phyloP scores from a whole-genome alignment of 805 yeast species.

The Candida ipomoeae region DNA sequence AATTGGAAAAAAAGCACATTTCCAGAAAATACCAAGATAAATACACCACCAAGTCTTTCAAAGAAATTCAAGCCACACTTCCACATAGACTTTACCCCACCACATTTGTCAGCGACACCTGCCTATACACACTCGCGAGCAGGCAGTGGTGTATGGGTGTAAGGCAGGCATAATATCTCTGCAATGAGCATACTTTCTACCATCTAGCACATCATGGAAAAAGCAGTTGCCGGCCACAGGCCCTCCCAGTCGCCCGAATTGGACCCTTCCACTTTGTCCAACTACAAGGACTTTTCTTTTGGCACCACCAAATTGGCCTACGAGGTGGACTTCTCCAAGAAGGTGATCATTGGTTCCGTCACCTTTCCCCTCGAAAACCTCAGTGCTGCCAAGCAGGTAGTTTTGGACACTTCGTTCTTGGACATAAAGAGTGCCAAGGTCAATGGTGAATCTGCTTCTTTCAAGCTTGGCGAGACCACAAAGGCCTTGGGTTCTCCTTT shows the following conservation, averaged over 20 bases:
- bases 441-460: conserved; percentile 33
- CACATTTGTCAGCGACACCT: neutral
- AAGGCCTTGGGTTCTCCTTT: conserved; percentile 63
- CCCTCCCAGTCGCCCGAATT: conserved; percentile 16
- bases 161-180: neutral
- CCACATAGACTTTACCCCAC: neutral
- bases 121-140: neutral
- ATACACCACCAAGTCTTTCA: too few relatives aligned
- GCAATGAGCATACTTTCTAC: neutral
- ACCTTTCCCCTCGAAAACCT: conserved; percentile 38
- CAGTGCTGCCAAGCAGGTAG: conserved; percentile 30
- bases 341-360: conserved; percentile 54
- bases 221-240: conserved; percentile 12
- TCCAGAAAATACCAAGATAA: too few relatives aligned
- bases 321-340: conserved; percentile 51
- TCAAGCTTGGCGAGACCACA: conserved; percentile 34
- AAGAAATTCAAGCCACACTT: too few relatives aligned
- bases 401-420: conserved; percentile 68
- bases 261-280: conserved; percentile 79
- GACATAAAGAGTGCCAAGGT: conserved; percentile 42
- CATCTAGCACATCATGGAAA: conserved; percentile 7
- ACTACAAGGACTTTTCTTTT: conserved; percentile 53
- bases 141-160: neutral
- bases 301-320: conserved; percentile 49
- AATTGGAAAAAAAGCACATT: too few relatives aligned